Evolutionary conservation across 495 filamentous ascomycete species (phyloP).

Genomic region (Penicillium silybi): DNA sequence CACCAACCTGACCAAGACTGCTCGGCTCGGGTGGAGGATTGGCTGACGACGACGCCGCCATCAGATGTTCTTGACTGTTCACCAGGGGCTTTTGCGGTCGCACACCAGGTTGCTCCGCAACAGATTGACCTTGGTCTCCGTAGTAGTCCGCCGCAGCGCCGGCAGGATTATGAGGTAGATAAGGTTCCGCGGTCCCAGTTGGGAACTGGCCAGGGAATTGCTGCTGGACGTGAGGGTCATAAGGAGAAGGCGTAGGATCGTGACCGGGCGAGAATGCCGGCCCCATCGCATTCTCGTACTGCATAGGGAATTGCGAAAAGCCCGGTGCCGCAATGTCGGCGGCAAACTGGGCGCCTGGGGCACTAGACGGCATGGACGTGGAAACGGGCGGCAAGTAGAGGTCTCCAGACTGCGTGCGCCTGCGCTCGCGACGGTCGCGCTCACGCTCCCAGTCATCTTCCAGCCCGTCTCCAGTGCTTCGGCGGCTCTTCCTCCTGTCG

Average conservation of each 20-base stretch:
- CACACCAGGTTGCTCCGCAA: conserved; percentile 56
- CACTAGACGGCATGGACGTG: conserved; percentile 20
- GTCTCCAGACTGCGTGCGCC: conserved; percentile 34
- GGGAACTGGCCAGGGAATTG: conserved; percentile 61
- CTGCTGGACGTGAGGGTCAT: conserved; percentile 51
- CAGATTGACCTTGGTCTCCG: conserved; percentile 61
- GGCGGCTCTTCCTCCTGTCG: conserved; percentile 26
- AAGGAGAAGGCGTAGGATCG: conserved; percentile 20
- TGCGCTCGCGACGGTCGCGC: conserved; percentile 27
- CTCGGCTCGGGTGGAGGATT: conserved; percentile 52
- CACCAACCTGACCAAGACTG: conserved; percentile 45
- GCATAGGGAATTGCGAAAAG: conserved; percentile 45
- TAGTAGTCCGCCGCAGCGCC: conserved; percentile 67
- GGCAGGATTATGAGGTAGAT: conserved; percentile 48
- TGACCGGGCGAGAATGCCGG: conserved; percentile 16
- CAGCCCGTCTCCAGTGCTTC: conserved; percentile 17
- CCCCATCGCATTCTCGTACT: conserved; percentile 28
- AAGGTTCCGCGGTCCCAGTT: conserved; percentile 38
- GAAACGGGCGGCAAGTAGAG: conserved; percentile 26
- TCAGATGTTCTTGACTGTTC: conserved; percentile 46
- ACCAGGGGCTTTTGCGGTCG: conserved; percentile 51
- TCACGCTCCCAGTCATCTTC: conserved; percentile 28
- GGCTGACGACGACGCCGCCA: conserved; percentile 43
- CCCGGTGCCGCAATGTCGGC: conserved; percentile 37
- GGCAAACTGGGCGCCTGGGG: conserved; percentile 24